phyloP scores from a whole-genome alignment of 257 asterid genomes.

The Solanum bulbocastanum region DNA sequence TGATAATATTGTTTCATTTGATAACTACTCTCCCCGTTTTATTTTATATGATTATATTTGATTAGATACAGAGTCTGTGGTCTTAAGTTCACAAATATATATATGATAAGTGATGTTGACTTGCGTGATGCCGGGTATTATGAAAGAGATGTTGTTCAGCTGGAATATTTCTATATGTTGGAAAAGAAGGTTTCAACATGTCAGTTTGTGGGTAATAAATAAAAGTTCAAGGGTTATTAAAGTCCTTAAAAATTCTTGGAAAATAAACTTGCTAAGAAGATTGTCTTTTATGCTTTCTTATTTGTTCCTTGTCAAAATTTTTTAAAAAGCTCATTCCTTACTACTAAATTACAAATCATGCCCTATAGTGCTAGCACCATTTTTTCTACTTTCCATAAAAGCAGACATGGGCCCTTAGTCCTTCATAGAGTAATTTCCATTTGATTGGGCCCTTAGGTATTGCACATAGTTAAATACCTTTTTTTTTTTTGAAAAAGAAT shows the following conservation, averaged over 20 bases:
- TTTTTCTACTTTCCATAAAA: neutral
- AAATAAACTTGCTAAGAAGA: neutral
- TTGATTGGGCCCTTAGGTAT: neutral
- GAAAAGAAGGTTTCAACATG: neutral
- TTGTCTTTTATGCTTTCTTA: neutral
- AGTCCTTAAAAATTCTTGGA: neutral
- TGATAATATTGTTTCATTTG: neutral
- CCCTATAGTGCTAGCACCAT: neutral
- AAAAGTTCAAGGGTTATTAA: neutral
- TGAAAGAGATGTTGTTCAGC: neutral
- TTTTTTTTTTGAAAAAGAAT: too few relatives aligned
- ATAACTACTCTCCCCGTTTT: neutral
- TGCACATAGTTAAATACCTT: neutral
- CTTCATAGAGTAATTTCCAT: neutral
- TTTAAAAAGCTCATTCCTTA: neutral
- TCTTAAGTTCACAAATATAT: neutral
- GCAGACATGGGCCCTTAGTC: neutral
- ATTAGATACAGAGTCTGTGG: neutral
- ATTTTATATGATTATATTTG: neutral
- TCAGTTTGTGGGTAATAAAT: neutral
- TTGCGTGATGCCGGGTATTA: neutral
- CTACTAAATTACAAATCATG: neutral
- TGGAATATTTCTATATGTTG: neutral
- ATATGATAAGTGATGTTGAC: neutral
- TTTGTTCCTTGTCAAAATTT: neutral